Conservation (phyloP, 73 alveolate genomes). For the Paraurostyla sp. region DNA sequence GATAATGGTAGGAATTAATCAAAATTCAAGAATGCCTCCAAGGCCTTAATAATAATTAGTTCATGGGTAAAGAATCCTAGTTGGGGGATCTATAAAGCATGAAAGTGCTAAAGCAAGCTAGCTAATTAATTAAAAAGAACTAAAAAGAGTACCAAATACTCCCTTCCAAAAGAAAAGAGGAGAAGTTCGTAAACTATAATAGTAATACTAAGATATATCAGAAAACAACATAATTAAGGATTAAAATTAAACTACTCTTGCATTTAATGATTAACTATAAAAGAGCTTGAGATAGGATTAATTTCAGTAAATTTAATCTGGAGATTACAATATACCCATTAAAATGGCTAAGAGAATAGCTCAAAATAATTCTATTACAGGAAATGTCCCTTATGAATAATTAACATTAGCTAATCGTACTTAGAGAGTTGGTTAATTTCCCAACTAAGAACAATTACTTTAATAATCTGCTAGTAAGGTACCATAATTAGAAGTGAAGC, state of each 20-base stretch:
- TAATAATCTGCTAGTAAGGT: no score
- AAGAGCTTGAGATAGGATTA: background rate
- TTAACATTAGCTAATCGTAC: background rate
- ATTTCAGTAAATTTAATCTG: background rate
- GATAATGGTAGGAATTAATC: background rate
- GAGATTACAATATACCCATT: background rate
- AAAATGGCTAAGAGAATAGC: background rate
- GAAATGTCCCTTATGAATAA: background rate
- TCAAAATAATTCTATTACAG: conserved; percentile 5
- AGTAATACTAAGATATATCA: background rate
- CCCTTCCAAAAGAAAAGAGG: background rate
- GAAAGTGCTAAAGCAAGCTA: background rate
- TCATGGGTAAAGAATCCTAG: background rate
- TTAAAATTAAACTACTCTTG: background rate
- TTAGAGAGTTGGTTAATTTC: background rate
- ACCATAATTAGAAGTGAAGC: background rate
- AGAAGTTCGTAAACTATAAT: background rate
- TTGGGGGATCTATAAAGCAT: conserved; percentile 8
- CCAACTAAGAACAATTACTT: background rate
- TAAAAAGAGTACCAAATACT: background rate
- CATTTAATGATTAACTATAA: background rate
- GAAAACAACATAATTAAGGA: background rate
- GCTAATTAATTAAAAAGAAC: background rate
- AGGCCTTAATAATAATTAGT: background rate
- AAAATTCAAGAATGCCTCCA: conserved; percentile 1